phyloP scores from a whole-genome alignment of 2,329 filamentous ascomycete genomes.

The Pochonia chlamydosporia region DNA sequence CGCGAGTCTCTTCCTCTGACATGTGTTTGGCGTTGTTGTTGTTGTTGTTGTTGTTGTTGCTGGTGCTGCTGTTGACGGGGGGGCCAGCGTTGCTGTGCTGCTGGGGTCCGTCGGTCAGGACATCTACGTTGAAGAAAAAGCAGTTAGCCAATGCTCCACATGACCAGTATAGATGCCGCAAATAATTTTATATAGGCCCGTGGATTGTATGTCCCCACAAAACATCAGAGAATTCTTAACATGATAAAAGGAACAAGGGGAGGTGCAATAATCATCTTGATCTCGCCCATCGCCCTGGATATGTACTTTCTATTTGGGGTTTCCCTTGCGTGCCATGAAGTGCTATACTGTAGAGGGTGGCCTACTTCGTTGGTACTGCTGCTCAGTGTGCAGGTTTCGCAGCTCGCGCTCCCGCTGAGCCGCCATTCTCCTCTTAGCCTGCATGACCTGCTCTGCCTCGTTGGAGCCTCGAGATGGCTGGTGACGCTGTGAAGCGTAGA shows the following conservation, averaged over 20 bases:
- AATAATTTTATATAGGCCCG: constrained; percentile 6
- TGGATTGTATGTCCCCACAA: neutral
- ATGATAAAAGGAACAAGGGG: constrained; percentile 4
- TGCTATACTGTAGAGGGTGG: constrained; percentile 70
- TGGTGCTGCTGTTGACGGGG: too few relatives aligned
- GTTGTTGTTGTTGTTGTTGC: neutral
- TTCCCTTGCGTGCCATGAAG: constrained; percentile 28
- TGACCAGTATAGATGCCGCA: constrained; percentile 12
- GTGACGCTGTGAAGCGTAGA: constrained; percentile 90
- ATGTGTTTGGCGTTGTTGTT: constrained; percentile 61
- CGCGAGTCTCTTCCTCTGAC: constrained; percentile 93
- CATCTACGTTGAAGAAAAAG: constrained; percentile 39
- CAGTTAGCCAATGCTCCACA: constrained; percentile 30
- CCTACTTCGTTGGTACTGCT: constrained; percentile 99
- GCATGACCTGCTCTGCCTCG: constrained; percentile 97
- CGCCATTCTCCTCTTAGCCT: constrained; percentile 98
- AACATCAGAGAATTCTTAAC: constrained; percentile 7
- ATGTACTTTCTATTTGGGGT: constrained; percentile 34
- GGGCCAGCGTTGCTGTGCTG: too few relatives aligned
- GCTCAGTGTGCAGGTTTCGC: constrained; percentile 99
- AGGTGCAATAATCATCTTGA: constrained; percentile 10
- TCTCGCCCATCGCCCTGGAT: constrained; percentile 13
- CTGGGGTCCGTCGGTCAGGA: constrained; percentile 39
- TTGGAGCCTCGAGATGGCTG: constrained; percentile 74
- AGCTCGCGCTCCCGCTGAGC: constrained; percentile 98